phyloP scores from a whole-genome alignment of 2,329 filamentous ascomycete genomes.

The Dactylellina cionopaga region DNA sequence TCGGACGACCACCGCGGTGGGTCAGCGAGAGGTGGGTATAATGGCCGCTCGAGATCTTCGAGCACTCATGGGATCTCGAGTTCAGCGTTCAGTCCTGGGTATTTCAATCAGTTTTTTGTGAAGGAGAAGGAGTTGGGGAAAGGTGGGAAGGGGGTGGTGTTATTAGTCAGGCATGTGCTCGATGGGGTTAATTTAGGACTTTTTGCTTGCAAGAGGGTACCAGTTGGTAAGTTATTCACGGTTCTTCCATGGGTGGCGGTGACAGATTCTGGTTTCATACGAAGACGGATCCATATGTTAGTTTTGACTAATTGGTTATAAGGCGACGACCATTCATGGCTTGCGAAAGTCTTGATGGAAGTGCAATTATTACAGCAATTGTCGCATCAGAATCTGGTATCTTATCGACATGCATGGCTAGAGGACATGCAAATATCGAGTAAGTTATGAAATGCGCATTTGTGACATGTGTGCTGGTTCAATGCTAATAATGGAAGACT shows the following conservation, averaged over 20 bases:
- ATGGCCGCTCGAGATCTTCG: conserved; percentile 60
- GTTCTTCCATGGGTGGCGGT: too few relatives aligned
- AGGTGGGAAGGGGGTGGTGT: conserved; percentile 92
- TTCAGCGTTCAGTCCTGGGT: conserved; percentile 88
- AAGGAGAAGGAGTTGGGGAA: conserved; percentile 86
- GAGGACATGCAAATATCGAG: conserved; percentile 83
- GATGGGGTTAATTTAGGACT: conserved; percentile 88
- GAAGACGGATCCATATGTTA: too few relatives aligned
- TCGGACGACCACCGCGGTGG: conserved; percentile 56
- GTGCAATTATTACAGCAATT: conserved; percentile 91
- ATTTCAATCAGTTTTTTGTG: conserved; percentile 92
- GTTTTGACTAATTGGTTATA: conserved; percentile 5
- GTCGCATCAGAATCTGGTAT: conserved; percentile 93
- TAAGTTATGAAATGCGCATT: too few relatives aligned
- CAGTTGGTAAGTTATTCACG: conserved; percentile 71
- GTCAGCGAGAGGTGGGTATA: conserved; percentile 66
- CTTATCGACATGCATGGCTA: conserved; percentile 96
- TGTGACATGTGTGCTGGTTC: conserved; percentile 10
- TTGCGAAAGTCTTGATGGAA: conserved; percentile 92
- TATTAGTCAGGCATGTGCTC: conserved; percentile 91
- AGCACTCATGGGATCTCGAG: conserved; percentile 74
- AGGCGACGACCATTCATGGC: conserved; percentile 89
- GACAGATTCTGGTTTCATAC: too few relatives aligned
- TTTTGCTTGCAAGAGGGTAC: conserved; percentile 96
- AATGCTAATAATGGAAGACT: conserved; percentile 62